Percentiles rank a stretch among this genome's conserved stretches.
These are phyloP conservation scores for Malus domestica DNA, from an alignment of 306 rosid genomes.

Conservation along the genomic window DNA sequence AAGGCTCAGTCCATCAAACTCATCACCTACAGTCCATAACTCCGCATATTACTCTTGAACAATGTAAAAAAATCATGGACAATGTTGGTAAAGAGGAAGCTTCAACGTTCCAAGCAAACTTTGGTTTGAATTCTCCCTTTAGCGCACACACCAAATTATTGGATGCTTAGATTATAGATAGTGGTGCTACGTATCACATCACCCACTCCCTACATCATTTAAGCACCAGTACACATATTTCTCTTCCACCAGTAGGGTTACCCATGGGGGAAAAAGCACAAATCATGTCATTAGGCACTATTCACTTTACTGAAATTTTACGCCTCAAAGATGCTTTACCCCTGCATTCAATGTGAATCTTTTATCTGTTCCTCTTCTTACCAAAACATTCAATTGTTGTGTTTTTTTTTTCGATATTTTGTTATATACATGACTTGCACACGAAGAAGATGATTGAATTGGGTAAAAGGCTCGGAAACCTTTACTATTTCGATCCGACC, in stretches of 20 bases:
- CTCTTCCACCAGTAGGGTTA: background rate
- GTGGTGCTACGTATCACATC: background rate
- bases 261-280: background rate
- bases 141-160: background rate
- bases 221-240: too few species aligned
- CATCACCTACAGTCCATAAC: background rate
- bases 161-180: background rate
- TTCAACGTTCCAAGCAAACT: background rate
- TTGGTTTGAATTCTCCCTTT: background rate
- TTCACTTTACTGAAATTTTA: background rate
- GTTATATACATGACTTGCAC: background rate
- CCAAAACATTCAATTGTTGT: background rate
- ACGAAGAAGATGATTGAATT: background rate
- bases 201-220: background rate
- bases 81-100: too few species aligned
- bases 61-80: background rate
- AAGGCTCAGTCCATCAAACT: accelerated
- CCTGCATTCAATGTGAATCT: background rate
- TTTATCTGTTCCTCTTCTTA: background rate
- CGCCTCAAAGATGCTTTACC: background rate
- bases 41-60: background rate
- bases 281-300: background rate
- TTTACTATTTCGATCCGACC: background rate
- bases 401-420: background rate
- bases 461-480: background rate